A percentile compares a stretch with the other conserved stretches of the same genome.
These are phyloP conservation scores for Auricularia sp. DNA, from an alignment of 768 basidiomycete genomes.

Conservation along the genomic window DNA sequence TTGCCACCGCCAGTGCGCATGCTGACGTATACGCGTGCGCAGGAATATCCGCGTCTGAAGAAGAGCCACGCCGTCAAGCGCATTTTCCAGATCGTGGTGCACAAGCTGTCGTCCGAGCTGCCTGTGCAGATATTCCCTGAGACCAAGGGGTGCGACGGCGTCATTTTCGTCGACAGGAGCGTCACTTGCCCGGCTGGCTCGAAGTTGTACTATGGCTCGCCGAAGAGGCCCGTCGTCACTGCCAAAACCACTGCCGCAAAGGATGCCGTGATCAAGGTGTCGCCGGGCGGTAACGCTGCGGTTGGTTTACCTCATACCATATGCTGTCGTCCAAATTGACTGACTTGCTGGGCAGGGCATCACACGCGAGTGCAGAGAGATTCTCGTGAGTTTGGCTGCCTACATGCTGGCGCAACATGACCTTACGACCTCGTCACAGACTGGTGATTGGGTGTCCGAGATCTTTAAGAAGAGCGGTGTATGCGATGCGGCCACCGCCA, in stretches of 20 bases:
- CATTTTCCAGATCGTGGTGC: background rate
- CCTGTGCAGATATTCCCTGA: background rate
- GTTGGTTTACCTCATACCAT: background rate
- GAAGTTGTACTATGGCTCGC: background rate
- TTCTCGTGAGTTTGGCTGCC: background rate
- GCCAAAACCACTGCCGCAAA: background rate
- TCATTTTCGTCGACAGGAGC: background rate
- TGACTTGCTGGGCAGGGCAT: background rate
- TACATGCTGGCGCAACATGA: background rate
- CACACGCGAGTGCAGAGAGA: background rate
- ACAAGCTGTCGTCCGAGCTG: background rate
- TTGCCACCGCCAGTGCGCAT: background rate
- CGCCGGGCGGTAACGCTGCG: background rate
- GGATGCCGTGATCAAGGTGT: background rate
- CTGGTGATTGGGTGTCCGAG: background rate
- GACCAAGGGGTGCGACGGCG: constrained; percentile 1
- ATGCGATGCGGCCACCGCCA: constrained; percentile 4
- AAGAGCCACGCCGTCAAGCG: constrained; percentile 1
- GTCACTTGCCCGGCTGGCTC: background rate
- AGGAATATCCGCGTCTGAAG: constrained; percentile 1
- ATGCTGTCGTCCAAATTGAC: background rate
- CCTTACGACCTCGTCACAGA: background rate
- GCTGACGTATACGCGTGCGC: background rate
- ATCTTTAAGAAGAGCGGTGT: background rate
- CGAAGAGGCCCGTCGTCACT: background rate